A percentile compares a stretch with the other conserved stretches of the same genome.
Evolutionary conservation across 768 basidiomycete genomes (phyloP).

Genomic region (Lactifluus pinguis): DNA sequence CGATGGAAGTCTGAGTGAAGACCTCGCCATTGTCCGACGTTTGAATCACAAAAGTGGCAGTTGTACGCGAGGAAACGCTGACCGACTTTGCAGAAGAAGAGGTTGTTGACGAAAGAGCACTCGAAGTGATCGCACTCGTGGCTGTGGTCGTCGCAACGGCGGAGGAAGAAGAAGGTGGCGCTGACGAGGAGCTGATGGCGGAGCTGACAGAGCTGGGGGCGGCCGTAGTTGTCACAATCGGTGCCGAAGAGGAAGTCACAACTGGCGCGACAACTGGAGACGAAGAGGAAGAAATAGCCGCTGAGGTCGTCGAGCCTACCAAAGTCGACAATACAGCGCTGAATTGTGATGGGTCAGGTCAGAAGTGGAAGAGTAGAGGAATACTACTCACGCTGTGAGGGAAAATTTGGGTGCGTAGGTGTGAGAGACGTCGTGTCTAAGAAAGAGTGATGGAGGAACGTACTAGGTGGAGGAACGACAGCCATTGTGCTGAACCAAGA

Average conservation of each 20-base stretch:
- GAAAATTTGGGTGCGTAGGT: background rate
- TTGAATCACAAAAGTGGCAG: background rate
- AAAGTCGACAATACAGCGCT: background rate
- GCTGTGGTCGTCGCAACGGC: background rate
- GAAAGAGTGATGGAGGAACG: background rate
- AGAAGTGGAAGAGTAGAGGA: background rate
- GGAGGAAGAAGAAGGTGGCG: background rate
- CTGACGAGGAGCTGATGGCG: background rate
- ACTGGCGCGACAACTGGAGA: background rate
- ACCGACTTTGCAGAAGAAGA: background rate
- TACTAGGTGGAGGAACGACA: background rate
- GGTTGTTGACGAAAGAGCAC: background rate
- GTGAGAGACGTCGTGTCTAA: background rate
- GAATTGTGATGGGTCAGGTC: background rate
- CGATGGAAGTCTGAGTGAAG: conserved; percentile 15
- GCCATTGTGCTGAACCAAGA: conserved; percentile 1
- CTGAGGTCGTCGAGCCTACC: background rate
- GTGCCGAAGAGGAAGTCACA: background rate
- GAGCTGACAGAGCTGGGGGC: background rate
- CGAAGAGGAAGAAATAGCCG: background rate
- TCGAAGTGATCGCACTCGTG: conserved; percentile 5
- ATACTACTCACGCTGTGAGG: background rate
- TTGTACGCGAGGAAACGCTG: background rate
- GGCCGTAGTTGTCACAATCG: background rate
- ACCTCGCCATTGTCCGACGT: conserved; percentile 15